These are phyloP conservation scores for Helichrysum umbraculigerum DNA, from an alignment of 129 eudicot species.

Conservation along the genomic window DNA sequence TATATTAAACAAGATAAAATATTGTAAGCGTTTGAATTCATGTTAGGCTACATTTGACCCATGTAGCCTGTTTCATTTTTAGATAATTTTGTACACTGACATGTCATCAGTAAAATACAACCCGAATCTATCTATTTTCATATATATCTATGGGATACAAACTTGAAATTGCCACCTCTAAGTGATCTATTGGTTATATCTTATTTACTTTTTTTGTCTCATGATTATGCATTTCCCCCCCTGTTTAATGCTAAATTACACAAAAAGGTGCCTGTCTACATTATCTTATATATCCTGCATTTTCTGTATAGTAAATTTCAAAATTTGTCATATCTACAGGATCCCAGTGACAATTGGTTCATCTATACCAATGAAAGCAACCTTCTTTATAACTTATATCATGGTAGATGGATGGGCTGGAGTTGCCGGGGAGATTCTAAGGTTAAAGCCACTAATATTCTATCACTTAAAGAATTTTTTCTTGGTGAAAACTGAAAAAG, in stretches of 20 bases:
- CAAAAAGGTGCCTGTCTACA: neutral
- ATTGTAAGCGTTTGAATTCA: no score
- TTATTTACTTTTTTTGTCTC: neutral
- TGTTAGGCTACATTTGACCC: no score
- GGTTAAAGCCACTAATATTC: constrained; percentile 67
- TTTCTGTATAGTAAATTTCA: neutral
- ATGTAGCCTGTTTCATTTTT: neutral
- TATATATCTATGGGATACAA: no score
- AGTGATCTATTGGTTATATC: neutral
- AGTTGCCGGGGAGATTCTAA: constrained; percentile 75
- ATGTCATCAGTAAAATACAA: neutral
- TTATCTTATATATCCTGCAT: neutral
- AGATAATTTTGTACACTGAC: neutral
- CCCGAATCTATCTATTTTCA: no score
- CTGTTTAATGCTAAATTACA: neutral
- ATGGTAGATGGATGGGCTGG: constrained; percentile 99
- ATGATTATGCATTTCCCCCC: neutral
- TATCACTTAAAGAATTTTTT: constrained; percentile 72
- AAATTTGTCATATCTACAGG: constrained; percentile 35
- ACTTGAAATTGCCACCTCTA: no score
- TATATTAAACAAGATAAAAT: no score
- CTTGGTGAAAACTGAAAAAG: constrained; percentile 79
- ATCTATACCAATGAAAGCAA: constrained; percentile 84
- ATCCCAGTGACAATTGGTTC: constrained; percentile 71
- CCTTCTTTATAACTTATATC: constrained; percentile 64